Evolutionary conservation across 768 basidiomycete genomes (phyloP).

Genomic region (Chalciporus sphaerocephalus): DNA sequence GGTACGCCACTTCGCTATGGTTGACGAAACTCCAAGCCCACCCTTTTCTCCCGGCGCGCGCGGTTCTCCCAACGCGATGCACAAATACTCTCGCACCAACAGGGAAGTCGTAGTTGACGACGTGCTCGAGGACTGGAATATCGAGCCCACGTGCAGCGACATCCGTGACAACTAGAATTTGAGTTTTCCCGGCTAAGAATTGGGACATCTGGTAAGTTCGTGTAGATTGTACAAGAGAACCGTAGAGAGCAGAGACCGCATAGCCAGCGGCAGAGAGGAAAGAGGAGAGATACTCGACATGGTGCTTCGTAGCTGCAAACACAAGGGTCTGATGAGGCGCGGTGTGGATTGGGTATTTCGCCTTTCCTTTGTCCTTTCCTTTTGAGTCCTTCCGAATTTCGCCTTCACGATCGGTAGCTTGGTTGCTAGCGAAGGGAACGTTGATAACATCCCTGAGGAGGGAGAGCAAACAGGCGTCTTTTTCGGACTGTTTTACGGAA

Average conservation of each 20-base stretch:
- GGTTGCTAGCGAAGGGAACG: constrained; percentile 55
- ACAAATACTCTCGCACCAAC: constrained; percentile 91
- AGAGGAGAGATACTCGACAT: constrained; percentile 88
- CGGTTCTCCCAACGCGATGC: constrained; percentile 95
- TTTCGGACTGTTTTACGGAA: constrained; percentile 86
- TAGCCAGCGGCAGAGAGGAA: constrained; percentile 81
- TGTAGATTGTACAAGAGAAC: constrained; percentile 88
- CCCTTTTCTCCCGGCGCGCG: constrained; percentile 89
- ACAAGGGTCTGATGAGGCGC: constrained; percentile 89
- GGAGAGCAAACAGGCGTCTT: constrained; percentile 83
- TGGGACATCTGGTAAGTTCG: constrained; percentile 86
- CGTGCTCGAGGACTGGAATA: constrained; percentile 93
- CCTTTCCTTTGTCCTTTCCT: constrained; percentile 49
- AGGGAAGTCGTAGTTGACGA: constrained; percentile 98
- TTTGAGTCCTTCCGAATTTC: constrained; percentile 36
- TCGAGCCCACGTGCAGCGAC: constrained; percentile 98
- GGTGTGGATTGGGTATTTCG: constrained; percentile 44
- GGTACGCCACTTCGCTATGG: constrained; percentile 78
- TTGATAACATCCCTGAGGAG: constrained; percentile 85
- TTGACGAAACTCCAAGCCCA: constrained; percentile 97
- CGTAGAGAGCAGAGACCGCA: constrained; percentile 90
- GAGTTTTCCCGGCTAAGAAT: constrained; percentile 77
- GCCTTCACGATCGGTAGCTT: constrained; percentile 20
- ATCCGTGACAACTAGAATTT: constrained; percentile 91
- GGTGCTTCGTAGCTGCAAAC: constrained; percentile 96